Base-by-base conservation (phyloP, 2,329 filamentous ascomycete species). In the Byssochlamys sp. region DNA sequence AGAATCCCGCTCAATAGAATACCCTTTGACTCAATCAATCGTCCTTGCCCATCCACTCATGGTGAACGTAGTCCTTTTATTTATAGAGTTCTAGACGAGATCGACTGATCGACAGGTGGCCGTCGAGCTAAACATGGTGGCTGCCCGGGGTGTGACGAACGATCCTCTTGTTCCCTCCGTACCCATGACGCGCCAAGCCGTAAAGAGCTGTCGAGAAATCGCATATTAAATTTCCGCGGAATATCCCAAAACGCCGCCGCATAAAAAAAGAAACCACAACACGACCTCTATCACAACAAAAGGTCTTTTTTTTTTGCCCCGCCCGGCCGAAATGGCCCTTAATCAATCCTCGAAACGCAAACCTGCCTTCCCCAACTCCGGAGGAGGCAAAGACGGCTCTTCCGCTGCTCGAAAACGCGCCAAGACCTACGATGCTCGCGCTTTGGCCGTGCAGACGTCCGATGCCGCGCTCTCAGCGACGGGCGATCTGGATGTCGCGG, bases 401-500 rank as follows among this genome's bases (percentile, higher is more conserved):
- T 62, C 68, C 39, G 65, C 63, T 12, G 64, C 66, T 52, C 71
- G 71, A 54, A 77, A 77, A 67, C 76, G 75, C 60, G 71, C 70
- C 57, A 78, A 76, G 69, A 71, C 65, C 5, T 67, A 68, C 39
- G 71, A 77, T 64, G 75, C 75, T 48, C 75, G 76, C 51, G 70
- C 68, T 9, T 68, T 78, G 24, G 73, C 75, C 14, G 73, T 74
- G 7, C 76, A 78, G 63, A 73, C 75, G 35, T 69, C 74, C 51
- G 74, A 77, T 28, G 73, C 75, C 52, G 75, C 75, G 29, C 71
- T 78, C 53, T 83, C 83, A 64, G 77, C 77, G 57, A 80, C 82
- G 73, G 94, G 92, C 69, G 87, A 95, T 69, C 81, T 99, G 59
- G 87, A 96, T 69, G 81, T 96, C 55, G 84, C 88, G 63, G 84